These are phyloP conservation scores for Fusarium zealandicum DNA, from an alignment of 2,329 filamentous ascomycete species.

Conservation along the genomic window DNA sequence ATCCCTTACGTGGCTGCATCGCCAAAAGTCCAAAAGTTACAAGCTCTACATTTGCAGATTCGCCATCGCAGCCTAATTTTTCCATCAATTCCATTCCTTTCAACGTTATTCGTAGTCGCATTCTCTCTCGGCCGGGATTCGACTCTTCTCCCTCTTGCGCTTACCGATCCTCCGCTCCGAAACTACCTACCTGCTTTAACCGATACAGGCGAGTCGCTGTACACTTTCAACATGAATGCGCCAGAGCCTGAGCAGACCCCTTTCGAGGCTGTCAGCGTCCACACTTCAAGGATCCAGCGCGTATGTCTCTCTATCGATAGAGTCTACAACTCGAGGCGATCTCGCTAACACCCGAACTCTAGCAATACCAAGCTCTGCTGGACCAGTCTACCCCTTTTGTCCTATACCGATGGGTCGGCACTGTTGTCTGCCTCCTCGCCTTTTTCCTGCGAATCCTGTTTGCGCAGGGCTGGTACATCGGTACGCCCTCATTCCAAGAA, in stretches of 20 bases:
- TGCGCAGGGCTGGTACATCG: slow-evolving; percentile 98
- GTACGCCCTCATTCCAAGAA: slow-evolving; percentile 55
- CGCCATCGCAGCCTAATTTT: slow-evolving; percentile 16
- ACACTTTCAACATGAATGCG: slow-evolving; percentile 72
- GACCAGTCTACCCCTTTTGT: slow-evolving; percentile 93
- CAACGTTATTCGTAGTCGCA: slow-evolving; percentile 9
- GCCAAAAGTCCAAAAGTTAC: slow-evolving; percentile 31
- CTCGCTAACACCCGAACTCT: slow-evolving; percentile 27
- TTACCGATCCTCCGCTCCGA: neutral
- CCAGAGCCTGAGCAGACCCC: slow-evolving; percentile 88
- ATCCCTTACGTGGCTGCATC: slow-evolving; percentile 40
- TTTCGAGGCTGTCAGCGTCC: slow-evolving; percentile 87
- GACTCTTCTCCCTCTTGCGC: neutral
- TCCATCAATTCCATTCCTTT: slow-evolving; percentile 11
- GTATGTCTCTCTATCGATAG: slow-evolving; percentile 57
- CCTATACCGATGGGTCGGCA: slow-evolving; percentile 88
- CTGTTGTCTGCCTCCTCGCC: slow-evolving; percentile 74
- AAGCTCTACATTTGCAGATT: slow-evolving; percentile 14
- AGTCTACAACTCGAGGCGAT: slow-evolving; percentile 2
- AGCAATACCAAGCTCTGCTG: slow-evolving; percentile 94
- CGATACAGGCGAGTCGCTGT: slow-evolving; percentile 14
- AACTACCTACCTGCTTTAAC: neutral
- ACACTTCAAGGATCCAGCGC: slow-evolving; percentile 77
- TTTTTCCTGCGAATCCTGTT: slow-evolving; percentile 92
- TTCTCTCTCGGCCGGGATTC: neutral